Evolutionary conservation across 257 asterid genomes (phyloP).

Genomic region (Sherardia arvensis): DNA sequence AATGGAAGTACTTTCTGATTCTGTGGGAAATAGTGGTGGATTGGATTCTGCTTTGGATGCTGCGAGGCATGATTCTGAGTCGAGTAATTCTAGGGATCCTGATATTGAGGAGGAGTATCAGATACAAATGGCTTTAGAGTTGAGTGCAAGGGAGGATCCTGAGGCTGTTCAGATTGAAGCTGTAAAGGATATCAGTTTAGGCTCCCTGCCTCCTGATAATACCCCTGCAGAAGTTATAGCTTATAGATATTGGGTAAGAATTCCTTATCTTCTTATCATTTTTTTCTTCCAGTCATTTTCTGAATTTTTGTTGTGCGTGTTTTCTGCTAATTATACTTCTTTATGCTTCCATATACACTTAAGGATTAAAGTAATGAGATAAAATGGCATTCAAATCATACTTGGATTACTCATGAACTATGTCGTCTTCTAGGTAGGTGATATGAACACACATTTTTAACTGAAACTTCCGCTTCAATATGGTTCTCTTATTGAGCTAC

Average conservation of each 20-base stretch:
- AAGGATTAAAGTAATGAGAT: neutral
- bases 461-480: neutral
- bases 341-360: neutral
- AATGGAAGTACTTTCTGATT: constrained; percentile 57
- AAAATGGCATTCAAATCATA: neutral
- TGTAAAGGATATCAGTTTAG: constrained; percentile 93
- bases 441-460: neutral
- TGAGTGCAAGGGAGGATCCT: constrained; percentile 96
- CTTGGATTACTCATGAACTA: neutral
- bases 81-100: constrained; percentile 63
- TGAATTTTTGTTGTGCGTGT: neutral
- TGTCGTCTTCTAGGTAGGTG: neutral
- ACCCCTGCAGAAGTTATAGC: constrained; percentile 87
- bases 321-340: neutral
- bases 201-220: constrained; percentile 60
- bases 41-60: constrained; percentile 63
- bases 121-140: constrained; percentile 79
- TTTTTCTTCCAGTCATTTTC: neutral
- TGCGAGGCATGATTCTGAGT: constrained; percentile 45
- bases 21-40: constrained; percentile 58
- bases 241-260: constrained; percentile 79
- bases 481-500: neutral
- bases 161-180: constrained; percentile 99
- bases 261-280: neutral
- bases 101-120: constrained; percentile 93